Evolutionary conservation across 106 monocot genomes (phyloP).

Genomic region (Dioscorea dumetorum): DNA sequence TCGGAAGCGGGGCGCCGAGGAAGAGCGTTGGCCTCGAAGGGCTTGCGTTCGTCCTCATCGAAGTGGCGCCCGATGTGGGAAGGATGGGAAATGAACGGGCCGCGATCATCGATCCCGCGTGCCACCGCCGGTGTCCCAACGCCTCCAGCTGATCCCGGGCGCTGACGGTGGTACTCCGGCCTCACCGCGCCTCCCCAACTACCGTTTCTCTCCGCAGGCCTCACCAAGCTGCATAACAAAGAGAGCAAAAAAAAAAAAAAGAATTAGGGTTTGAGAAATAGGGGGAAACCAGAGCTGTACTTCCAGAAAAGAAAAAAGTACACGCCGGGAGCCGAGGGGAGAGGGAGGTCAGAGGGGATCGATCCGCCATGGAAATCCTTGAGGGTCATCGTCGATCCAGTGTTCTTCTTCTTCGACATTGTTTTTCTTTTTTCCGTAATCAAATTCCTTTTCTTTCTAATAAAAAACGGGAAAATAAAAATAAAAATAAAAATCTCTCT

Average conservation of each 20-base stretch:
- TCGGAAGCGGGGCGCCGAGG: constrained; percentile 18
- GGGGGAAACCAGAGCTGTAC: no score
- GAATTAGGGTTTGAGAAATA: background rate
- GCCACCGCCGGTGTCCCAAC: constrained; percentile 11
- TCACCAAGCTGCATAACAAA: constrained; percentile 28
- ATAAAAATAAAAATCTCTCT: background rate
- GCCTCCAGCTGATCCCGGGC: constrained; percentile 51
- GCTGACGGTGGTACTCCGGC: constrained; percentile 22
- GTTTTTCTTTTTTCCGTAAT: background rate
- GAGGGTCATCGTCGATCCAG: constrained; percentile 82
- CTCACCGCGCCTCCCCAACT: constrained; percentile 13
- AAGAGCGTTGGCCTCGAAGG: constrained; percentile 62
- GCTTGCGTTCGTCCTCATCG: constrained; percentile 98
- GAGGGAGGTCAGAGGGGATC: constrained; percentile 87
- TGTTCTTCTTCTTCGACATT: constrained; percentile 92
- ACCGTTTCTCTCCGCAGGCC: constrained; percentile 35
- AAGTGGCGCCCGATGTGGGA: constrained; percentile 69
- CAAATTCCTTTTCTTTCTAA: background rate
- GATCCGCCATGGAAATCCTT: constrained; percentile 98
- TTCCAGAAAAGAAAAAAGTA: constrained; percentile 15
- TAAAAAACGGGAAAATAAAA: background rate
- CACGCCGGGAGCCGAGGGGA: constrained; percentile 95
- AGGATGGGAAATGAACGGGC: constrained; percentile 35
- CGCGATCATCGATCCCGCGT: no score
- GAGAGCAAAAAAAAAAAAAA: constrained; percentile 2